A percentile compares a stretch with the other conserved stretches of the same genome.
Conservation (phyloP, 1,139 yeast species). For the Saccharomyces hybrid region DNA sequence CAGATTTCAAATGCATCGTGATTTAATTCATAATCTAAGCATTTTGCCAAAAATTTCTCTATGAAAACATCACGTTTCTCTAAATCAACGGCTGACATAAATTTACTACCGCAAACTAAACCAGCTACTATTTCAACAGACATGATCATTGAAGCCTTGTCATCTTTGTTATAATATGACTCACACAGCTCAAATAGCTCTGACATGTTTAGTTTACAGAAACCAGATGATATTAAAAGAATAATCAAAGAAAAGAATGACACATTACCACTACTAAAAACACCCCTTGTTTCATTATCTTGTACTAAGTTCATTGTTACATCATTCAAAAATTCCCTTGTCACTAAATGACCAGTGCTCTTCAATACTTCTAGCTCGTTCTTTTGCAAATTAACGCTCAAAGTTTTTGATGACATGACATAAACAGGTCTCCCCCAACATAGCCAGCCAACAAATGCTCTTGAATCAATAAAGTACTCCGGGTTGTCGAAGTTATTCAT, state of each 20-base stretch:
- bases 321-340: constrained; percentile 50
- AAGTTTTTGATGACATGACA: constrained; percentile 32
- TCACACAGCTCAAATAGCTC: constrained; percentile 35
- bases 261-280: constrained; percentile 57
- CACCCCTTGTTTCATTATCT: constrained; percentile 55
- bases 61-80: constrained; percentile 43
- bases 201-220: constrained; percentile 1
- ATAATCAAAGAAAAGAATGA: constrained; percentile 43
- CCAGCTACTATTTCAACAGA: constrained; percentile 57
- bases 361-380: constrained; percentile 38
- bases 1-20: constrained; percentile 75
- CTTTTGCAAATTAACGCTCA: constrained; percentile 34
- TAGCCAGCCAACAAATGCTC: constrained; percentile 59
- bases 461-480: constrained; percentile 49
- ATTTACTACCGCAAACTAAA: constrained; percentile 43
- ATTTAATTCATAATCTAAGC: constrained; percentile 54
- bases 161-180: constrained; percentile 50
- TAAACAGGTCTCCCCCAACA: constrained; percentile 61
- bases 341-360: constrained; percentile 41
- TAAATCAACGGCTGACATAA: constrained; percentile 28
- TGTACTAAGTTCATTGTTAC: constrained; percentile 51
- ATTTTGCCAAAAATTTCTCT: constrained; percentile 36
- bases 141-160: constrained; percentile 56
- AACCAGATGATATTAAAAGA: constrained; percentile 39
- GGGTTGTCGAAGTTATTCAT: constrained; percentile 45